phyloP scores from a whole-genome alignment of 805 yeast genomes.

The Cyberlindnera veronae region DNA sequence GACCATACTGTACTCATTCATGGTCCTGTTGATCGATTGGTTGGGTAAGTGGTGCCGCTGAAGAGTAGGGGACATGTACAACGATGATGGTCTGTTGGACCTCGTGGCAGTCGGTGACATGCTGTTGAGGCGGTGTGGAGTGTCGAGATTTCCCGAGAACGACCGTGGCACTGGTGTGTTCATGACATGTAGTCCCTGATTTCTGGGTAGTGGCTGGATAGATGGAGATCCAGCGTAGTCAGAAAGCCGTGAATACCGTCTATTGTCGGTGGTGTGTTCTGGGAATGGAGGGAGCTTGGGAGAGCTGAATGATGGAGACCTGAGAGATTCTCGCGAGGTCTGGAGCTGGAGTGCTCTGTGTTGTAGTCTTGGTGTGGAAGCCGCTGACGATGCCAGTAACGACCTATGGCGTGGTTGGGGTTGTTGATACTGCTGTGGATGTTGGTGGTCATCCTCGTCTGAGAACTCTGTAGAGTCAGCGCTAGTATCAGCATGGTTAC shows the following conservation, averaged over 20 bases:
- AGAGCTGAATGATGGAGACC: slow-evolving; percentile 12
- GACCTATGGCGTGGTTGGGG: background rate
- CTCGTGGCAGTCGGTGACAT: too few species aligned
- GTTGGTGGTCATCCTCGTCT: slow-evolving; percentile 6
- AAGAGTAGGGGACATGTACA: slow-evolving; percentile 7
- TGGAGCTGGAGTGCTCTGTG: background rate
- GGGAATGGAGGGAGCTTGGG: slow-evolving; percentile 10
- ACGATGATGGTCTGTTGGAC: slow-evolving; percentile 2
- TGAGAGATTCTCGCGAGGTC: slow-evolving; percentile 5
- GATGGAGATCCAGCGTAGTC: background rate
- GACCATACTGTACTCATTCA: slow-evolving; percentile 4
- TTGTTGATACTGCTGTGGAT: background rate
- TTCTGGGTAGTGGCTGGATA: background rate
- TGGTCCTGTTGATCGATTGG: background rate
- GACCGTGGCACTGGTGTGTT: slow-evolving; percentile 18
- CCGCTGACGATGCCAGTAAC: background rate
- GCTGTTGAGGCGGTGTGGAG: too few species aligned
- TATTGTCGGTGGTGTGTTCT: background rate
- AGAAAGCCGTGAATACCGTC: background rate
- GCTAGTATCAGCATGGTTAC: background rate
- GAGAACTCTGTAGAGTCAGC: slow-evolving; percentile 8
- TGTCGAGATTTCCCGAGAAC: slow-evolving; percentile 9
- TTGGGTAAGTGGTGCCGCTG: background rate
- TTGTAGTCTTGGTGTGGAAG: background rate
- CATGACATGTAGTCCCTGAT: slow-evolving; percentile 4